Evolutionary conservation across 2,329 filamentous ascomycete species (phyloP), one percentile per base, ranked within the genome.

Genomic region (Ceratocystis albifundus): DNA sequence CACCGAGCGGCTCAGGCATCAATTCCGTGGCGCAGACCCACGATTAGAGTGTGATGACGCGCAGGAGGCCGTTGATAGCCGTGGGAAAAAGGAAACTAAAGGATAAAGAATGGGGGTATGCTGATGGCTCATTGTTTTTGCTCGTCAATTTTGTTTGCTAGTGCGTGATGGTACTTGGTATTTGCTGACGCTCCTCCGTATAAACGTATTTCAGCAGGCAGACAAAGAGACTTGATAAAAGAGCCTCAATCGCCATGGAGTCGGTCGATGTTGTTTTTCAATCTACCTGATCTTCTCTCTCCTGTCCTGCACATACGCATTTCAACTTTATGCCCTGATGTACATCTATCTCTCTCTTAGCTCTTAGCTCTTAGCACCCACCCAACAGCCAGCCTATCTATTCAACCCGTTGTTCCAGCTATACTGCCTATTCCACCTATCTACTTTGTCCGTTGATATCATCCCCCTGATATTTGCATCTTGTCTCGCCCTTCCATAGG

Each of bases 61-160:
- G n/a, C 12, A 30, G 53, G 36, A 57, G 53, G 7, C 53, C 53
- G 53, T 3, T 30, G 53, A 32, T 57, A 57, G 53, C 53, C 53
- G 53, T 22, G n/a, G 7, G 22, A 57, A n/a, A 28, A 30, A 57
- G 12, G 25, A 50, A 50, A n/a, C 36, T 41, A 41, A 4, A 41
- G 36, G 36, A 1, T 22, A 22, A 53, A 53, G 17, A 22, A 53
- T 53, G 17, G 20, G 5, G 48, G n/a, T n/a, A 8, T 25, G 4
- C n/a, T 25, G 15, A 10, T 57, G 53, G 53, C 28, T 57, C 53
- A 57, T 57, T 57, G 53, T 57, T 57, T 57, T 57, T 57, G 53
- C 53, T 57, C 22, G 12, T 57, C 3, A 10, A 12, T 17, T 2
- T n/a, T 30, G 22, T 15, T 30, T 25, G 25, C 28, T 15, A 17